Evolutionary conservation across 306 rosid species (phyloP), one percentile per base, ranked within the genome.

Genomic region (Trichosanthes cucumerina): DNA sequence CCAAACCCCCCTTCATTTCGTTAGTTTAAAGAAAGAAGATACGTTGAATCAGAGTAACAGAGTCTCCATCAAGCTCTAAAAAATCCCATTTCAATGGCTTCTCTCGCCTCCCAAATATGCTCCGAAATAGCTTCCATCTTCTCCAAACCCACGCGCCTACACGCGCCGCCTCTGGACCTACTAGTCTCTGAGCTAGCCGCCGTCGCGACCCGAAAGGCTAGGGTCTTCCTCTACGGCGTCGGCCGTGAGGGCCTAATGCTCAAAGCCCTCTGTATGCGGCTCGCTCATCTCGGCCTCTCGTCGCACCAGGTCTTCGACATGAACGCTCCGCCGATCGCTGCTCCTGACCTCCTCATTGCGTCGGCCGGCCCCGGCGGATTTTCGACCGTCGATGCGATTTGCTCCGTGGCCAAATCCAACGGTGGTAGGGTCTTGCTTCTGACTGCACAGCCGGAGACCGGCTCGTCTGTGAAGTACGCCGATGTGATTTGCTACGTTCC

Each of bases 211-310:
- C 79, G 58, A 34, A 90, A 89, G 1, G 85, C 83, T 78, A 59
- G 82, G 2, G 88, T 94, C 69, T 94, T 94, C 82, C 90, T 94
- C 60, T 92, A 92, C 74, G 96, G 95, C 14, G 93, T 90, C 31
- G 97, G 98, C 79, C 94, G 97, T 6, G 96, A 94, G 79, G 97
- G 97, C 82, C 86, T 94, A 24, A 94, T 92, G 99, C 84, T 95
- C 6, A 89, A 88, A 75, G 97, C 90, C 63, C 82, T 95, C 14
- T 90, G 96, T 81, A 95, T 95, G 97, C 93, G 97, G 11, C 86
- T 95, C 4, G 83, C 84, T 76, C 97, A 95, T 81, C 82, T 92
- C 47, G 96, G 96, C 81, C 86, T 91, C 80, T 84, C 89, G 0
- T 81, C 97, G 64, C 97, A 95, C 85, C 65, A 86, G 54, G 96